These are phyloP conservation scores for Naganishia randhawae DNA, from an alignment of 768 basidiomycete genomes.

Conservation along the genomic window DNA sequence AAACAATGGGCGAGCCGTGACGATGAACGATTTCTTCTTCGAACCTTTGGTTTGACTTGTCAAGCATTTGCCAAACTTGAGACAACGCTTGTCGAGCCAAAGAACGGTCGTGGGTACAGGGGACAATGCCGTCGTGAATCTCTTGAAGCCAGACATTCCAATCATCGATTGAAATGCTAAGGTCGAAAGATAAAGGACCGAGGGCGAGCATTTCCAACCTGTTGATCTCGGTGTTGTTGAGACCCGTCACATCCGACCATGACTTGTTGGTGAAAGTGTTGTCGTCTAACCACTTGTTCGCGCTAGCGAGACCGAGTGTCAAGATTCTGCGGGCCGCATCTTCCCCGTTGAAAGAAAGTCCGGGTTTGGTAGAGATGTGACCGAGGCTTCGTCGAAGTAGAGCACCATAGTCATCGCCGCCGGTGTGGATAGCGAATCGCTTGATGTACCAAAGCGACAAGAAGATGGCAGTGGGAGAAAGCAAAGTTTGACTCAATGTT, in stretches of 20 bases:
- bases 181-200: conserved; percentile 34
- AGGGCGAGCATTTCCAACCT: conserved; percentile 34
- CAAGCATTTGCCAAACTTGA: conserved; percentile 24
- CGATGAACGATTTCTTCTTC: conserved; percentile 26
- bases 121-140: conserved; percentile 17
- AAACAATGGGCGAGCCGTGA: conserved; percentile 2
- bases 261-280: conserved; percentile 40
- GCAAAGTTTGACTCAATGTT: conserved; percentile 37
- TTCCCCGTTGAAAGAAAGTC: conserved; percentile 28
- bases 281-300: conserved; percentile 41
- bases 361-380: conserved; percentile 8
- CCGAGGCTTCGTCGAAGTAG: conserved; percentile 28
- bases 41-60: conserved; percentile 9
- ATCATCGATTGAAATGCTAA: conserved; percentile 29
- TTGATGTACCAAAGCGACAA: conserved; percentile 38
- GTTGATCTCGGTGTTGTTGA: conserved; percentile 36
- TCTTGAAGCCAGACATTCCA: conserved; percentile 33
- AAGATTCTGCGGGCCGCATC: conserved; percentile 33
- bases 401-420: conserved; percentile 33
- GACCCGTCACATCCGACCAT: conserved; percentile 38
- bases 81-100: conserved; percentile 21
- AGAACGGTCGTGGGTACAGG: conserved; percentile 25
- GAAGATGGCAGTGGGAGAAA: conserved; percentile 34
- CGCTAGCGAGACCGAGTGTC: conserved; percentile 35
- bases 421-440: conserved; percentile 33